Percentiles rank a stretch among this genome's conserved stretches.
phyloP scores from a whole-genome alignment of 768 basidiomycete species.

The Boletus huronensis region DNA sequence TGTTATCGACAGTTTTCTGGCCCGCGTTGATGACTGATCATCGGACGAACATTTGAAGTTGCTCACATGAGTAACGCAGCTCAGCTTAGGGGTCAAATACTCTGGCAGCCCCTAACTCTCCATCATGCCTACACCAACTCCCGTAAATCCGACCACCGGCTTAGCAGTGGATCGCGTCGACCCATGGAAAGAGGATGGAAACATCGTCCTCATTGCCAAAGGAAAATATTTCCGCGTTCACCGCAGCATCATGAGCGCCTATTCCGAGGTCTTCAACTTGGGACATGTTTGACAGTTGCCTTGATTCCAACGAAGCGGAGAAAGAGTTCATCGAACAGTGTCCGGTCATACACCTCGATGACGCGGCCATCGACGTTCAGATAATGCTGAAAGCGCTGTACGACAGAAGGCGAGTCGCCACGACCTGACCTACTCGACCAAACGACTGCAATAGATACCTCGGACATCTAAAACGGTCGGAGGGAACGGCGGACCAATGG shows the following conservation, averaged over 20 bases:
- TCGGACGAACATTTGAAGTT: too few species aligned
- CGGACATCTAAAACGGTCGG: too few species aligned
- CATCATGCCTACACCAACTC: neutral
- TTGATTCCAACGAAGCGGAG: neutral
- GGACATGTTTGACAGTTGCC: slow-evolving; percentile 21
- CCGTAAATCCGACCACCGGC: neutral
- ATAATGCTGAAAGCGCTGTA: slow-evolving; percentile 16
- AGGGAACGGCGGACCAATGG: too few species aligned
- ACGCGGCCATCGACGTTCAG: slow-evolving; percentile 10
- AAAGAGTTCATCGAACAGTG: slow-evolving; percentile 12
- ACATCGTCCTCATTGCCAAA: slow-evolving; percentile 23
- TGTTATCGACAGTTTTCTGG: too few species aligned
- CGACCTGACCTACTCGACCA: too few species aligned
- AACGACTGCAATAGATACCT: too few species aligned
- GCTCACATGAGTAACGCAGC: too few species aligned
- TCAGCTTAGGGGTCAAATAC: too few species aligned
- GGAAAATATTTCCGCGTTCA: slow-evolving; percentile 31
- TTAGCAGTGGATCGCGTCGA: neutral
- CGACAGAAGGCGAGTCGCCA: slow-evolving; percentile 8
- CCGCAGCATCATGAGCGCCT: slow-evolving; percentile 21
- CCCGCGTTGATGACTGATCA: too few species aligned
- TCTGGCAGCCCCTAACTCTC: neutral
- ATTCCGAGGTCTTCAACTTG: slow-evolving; percentile 31
- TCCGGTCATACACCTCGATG: slow-evolving; percentile 18
- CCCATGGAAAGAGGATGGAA: slow-evolving; percentile 23